Base-by-base conservation (phyloP, 2,329 filamentous ascomycete genomes). In the Trichophyton schoenleinii region DNA sequence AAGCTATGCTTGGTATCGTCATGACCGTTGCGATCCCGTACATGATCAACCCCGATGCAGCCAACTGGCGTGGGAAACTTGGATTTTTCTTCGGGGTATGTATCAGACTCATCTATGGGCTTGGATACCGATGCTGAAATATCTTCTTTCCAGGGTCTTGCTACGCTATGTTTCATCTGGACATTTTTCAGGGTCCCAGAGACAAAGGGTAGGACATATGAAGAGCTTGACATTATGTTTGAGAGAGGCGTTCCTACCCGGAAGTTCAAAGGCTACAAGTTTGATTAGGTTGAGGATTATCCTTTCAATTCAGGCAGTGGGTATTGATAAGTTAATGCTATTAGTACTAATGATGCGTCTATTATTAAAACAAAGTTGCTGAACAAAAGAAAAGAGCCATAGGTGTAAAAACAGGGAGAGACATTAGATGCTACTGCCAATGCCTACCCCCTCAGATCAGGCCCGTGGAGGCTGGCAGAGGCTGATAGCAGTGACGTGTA, bases 1-100 rank as follows among this genome's bases (percentile, higher is more conserved):
- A 78, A 63, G 68, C 72, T 1, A 60, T 75, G 1, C 71, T 74
- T 60, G 74, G 74, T 2, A 72, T 76, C 18, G 68, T 72, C 13
- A 73, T 74, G 70, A 73, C 72, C 25, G 68, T 77, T 31, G 69
- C 70, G 2, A 70, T 76, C 44, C 75, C 73, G 1, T 75, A 76
- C 63, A 71, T 72, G 70, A 70, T 77, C 28, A 77, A 76, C 61
- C 70, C 71, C 3, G 70, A 73, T 60, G 64, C 67, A 36, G 71
- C 63, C 18, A 70, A 73, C 62, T 46, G 72, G 61, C 63, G 65
- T 57, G 72, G 71, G 8, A 74, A 74, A 59, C 64, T 72, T 28
- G 72, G 70, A 8, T 74, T 74, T 61, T 66, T 74, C 15, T 74
- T 70, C 13, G 71, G 68, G 2, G 63, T 71, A 28, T 64, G 64